These are phyloP conservation scores for Pyricularia pennisetigena DNA, from an alignment of 2,329 filamentous ascomycete genomes.

Conservation along the genomic window DNA sequence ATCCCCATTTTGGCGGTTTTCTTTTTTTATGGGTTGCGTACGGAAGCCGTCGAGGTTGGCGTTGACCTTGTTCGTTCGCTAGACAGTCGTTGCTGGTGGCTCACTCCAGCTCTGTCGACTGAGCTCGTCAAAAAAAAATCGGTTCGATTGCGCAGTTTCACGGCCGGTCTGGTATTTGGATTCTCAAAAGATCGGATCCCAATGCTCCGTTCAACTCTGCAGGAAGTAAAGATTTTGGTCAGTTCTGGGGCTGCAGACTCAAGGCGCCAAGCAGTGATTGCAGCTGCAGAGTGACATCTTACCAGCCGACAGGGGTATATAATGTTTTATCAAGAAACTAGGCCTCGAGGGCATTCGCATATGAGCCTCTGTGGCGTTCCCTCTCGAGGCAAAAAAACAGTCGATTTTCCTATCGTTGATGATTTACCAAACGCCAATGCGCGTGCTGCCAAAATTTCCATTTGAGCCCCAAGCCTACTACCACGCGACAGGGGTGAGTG, in stretches of 20 bases:
- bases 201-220: not conserved
- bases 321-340: not conserved
- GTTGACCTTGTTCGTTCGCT: not conserved
- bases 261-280: not conserved
- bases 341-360: not conserved
- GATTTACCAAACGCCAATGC: not conserved
- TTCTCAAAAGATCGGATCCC: not conserved
- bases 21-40: not conserved
- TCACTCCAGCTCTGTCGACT: not conserved
- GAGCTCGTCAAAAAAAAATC: not conserved
- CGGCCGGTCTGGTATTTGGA: not conserved
- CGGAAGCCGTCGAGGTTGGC: not conserved
- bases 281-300: not conserved
- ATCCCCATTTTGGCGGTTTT: slow-evolving; percentile 34
- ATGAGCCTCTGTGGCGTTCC: not conserved
- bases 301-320: not conserved
- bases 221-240: not conserved
- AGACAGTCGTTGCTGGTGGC: not conserved
- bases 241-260: not conserved
- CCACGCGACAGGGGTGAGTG: not conserved
- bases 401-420: not conserved
- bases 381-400: not conserved
- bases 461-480: not conserved
- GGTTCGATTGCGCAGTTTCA: not conserved
- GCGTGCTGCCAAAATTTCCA: not conserved